A percentile compares a stretch with the other conserved stretches of the same genome.
These are phyloP conservation scores for Primulina eburnea DNA, from an alignment of 257 asterid species.

Conservation along the genomic window DNA sequence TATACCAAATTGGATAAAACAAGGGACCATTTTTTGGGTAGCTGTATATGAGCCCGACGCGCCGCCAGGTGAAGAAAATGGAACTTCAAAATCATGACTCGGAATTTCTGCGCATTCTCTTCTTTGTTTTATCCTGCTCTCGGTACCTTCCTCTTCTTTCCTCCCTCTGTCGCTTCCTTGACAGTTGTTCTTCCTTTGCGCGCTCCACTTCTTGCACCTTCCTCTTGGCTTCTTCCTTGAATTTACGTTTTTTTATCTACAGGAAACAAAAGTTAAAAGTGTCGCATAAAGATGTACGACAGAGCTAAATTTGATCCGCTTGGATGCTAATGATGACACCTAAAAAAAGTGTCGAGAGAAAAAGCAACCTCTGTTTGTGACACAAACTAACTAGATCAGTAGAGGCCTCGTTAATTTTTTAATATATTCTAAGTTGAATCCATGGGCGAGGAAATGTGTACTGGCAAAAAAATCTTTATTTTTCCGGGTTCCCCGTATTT, in stretches of 20 bases:
- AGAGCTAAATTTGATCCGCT: too few species aligned
- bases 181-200: constrained; percentile 72
- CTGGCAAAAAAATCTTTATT: neutral
- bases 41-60: neutral
- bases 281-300: constrained; percentile 1
- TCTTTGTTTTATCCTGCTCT: constrained; percentile 64
- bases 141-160: constrained; percentile 76
- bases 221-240: constrained; percentile 55
- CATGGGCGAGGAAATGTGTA: neutral
- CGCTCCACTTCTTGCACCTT: constrained; percentile 53
- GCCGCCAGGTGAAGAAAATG: neutral
- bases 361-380: neutral
- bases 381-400: neutral
- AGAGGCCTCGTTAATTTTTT: neutral
- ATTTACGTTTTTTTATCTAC: constrained; percentile 66
- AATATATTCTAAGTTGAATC: too few species aligned
- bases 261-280: neutral
- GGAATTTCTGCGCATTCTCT: constrained; percentile 56
- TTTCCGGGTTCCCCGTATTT: neutral
- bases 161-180: constrained; percentile 82
- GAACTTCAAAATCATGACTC: constrained; percentile 25
- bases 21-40: neutral
- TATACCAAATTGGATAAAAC: neutral
- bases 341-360: too few species aligned
- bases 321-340: neutral